Evolutionary conservation across 2,329 filamentous ascomycete genomes (phyloP).

Genomic region (Colletotrichum incanum): DNA sequence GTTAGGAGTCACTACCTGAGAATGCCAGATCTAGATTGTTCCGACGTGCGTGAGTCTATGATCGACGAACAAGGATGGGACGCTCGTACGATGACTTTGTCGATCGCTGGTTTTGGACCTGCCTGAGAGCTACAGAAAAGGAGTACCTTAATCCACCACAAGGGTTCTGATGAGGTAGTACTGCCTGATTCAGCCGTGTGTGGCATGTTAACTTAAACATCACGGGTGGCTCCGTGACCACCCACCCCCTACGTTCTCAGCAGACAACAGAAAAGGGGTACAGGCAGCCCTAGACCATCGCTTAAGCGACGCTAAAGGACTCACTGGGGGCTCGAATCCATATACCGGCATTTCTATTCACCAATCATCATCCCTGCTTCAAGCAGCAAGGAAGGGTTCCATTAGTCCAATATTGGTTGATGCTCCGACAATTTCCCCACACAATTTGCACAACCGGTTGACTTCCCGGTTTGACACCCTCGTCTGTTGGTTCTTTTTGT

Average conservation of each 20-base stretch:
- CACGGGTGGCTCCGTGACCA: constrained; percentile 1
- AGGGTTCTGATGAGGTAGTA: not conserved
- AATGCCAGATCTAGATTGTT: not conserved
- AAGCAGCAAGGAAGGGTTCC: no score
- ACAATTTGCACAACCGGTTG: not conserved
- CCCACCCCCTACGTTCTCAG: not conserved
- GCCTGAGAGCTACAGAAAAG: not conserved
- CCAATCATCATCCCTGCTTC: not conserved
- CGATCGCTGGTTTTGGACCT: not conserved
- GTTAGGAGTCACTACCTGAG: not conserved
- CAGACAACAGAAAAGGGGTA: not conserved
- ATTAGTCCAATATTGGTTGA: not conserved
- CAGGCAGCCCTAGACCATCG: not conserved
- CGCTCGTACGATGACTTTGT: not conserved
- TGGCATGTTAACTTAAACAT: constrained; percentile 11
- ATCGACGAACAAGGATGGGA: not conserved
- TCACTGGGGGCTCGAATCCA: not conserved
- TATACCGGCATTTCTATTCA: not conserved
- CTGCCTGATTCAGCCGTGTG: no score
- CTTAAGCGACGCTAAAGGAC: not conserved
- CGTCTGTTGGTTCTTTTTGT: not conserved
- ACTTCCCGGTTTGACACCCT: no score
- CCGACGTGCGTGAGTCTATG: not conserved
- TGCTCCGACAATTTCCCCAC: not conserved
- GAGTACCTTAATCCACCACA: not conserved